phyloP scores from a whole-genome alignment of 2,329 filamentous ascomycete genomes.

The Claviceps sp. region DNA sequence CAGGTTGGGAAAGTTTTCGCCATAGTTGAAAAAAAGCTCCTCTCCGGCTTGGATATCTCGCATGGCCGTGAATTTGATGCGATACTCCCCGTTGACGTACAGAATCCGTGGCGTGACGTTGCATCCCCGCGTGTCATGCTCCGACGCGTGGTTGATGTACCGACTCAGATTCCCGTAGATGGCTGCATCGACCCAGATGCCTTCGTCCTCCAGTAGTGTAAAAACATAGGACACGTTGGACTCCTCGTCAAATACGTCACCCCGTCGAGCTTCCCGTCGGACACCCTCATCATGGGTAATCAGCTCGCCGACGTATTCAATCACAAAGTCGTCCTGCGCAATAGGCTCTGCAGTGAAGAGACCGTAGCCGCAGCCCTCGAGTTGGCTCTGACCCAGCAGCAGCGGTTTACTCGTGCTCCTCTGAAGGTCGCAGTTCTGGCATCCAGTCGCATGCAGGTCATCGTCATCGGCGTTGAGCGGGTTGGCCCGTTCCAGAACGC shows the following conservation, averaged over 20 bases:
- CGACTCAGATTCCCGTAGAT: conserved; percentile 68
- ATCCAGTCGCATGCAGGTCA: conserved; percentile 41
- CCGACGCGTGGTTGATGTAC: conserved; percentile 67
- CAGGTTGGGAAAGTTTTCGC: conserved; percentile 51
- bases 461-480: conserved; percentile 51
- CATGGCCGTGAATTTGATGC: conserved; percentile 60
- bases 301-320: conserved; percentile 70
- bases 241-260: conserved; percentile 45
- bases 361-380: conserved; percentile 58
- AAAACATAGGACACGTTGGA: conserved; percentile 53
- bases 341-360: conserved; percentile 60
- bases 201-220: conserved; percentile 44
- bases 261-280: conserved; percentile 48
- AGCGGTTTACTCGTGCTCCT: conserved; percentile 51
- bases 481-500: conserved; percentile 54
- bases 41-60: conserved; percentile 56
- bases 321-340: conserved; percentile 55
- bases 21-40: conserved; percentile 74
- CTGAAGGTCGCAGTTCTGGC: conserved; percentile 62
- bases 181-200: conserved; percentile 60
- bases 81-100: conserved; percentile 61
- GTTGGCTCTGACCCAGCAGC: conserved; percentile 54
- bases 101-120: conserved; percentile 52
- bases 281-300: conserved; percentile 58
- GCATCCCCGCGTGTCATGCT: conserved; percentile 37